phyloP scores from a whole-genome alignment of 2,329 filamentous ascomycete genomes.

The Fusarium lateritium region DNA sequence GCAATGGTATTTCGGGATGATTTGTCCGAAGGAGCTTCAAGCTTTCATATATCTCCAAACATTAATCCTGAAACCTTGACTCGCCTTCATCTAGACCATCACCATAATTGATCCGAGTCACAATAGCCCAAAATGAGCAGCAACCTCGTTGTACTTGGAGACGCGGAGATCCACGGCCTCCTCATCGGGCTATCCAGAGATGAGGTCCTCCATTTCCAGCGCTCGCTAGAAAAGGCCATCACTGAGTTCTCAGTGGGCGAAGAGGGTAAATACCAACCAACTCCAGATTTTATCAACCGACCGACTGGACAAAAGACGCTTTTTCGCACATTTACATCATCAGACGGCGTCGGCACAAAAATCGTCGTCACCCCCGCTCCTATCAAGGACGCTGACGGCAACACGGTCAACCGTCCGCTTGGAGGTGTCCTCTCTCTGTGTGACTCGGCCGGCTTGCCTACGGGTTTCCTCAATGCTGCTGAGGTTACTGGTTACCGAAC shows the following conservation, averaged over 20 bases:
- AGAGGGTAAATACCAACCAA: slow-evolving; percentile 43
- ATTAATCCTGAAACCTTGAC: neutral
- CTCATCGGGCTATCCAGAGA: slow-evolving; percentile 34
- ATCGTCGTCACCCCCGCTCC: slow-evolving; percentile 44
- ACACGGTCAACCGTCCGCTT: slow-evolving; percentile 11
- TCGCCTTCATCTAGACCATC: neutral
- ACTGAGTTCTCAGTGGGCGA: slow-evolving; percentile 32
- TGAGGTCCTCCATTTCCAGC: slow-evolving; percentile 31
- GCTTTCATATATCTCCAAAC: neutral
- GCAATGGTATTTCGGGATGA: neutral
- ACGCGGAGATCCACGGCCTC: slow-evolving; percentile 31
- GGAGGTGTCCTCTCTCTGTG: slow-evolving; percentile 36
- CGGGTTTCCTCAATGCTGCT: slow-evolving; percentile 74
- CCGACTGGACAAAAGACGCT: slow-evolving; percentile 45
- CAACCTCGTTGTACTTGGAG: slow-evolving; percentile 30
- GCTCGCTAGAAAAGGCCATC: slow-evolving; percentile 27
- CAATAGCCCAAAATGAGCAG: slow-evolving; percentile 15
- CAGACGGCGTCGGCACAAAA: slow-evolving; percentile 43
- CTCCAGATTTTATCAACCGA: slow-evolving; percentile 37
- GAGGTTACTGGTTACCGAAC: slow-evolving; percentile 79
- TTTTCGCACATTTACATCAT: slow-evolving; percentile 45
- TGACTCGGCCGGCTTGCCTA: slow-evolving; percentile 25
- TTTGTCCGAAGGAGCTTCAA: neutral
- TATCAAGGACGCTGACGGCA: neutral
- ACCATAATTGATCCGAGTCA: too few relatives aligned